phyloP scores from a whole-genome alignment of 2,329 filamentous ascomycete species.

The Lasiodiplodia sp. region DNA sequence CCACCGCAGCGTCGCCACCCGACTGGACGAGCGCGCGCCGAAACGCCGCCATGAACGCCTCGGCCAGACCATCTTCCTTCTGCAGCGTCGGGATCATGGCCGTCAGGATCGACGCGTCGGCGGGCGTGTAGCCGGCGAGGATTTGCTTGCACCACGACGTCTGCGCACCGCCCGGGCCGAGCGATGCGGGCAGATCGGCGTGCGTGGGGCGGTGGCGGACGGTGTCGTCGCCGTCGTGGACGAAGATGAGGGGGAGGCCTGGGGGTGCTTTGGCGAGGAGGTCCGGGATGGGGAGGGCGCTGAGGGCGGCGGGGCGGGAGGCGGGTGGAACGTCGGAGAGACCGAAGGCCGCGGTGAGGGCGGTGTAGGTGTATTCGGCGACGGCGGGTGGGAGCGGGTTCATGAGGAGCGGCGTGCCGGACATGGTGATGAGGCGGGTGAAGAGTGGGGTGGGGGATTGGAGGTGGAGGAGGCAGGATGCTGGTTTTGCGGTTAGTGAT shows the following conservation, averaged over 20 bases:
- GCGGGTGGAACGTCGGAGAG: conserved; percentile 47
- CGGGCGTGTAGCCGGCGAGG: conserved; percentile 57
- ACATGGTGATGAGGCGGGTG: conserved; percentile 45
- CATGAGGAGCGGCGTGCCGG: conserved; percentile 45
- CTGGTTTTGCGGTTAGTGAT: neutral
- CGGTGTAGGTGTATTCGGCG: conserved; percentile 53
- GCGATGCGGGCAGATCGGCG: conserved; percentile 29
- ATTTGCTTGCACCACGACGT: conserved; percentile 53
- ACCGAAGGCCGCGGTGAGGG: conserved; percentile 50
- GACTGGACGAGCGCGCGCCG: too few relatives aligned
- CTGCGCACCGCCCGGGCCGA: conserved; percentile 31
- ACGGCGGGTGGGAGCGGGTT: conserved; percentile 47
- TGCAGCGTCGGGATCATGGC: neutral
- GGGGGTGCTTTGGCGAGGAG: conserved; percentile 51
- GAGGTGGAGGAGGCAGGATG: conserved; percentile 34
- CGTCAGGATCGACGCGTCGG: conserved; percentile 43
- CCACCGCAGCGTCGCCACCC: conserved; percentile 12
- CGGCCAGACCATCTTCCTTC: conserved; percentile 41
- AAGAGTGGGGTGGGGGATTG: conserved; percentile 50
- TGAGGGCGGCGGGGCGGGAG: conserved; percentile 52
- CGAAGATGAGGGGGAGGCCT: conserved; percentile 45
- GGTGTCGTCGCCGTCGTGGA: conserved; percentile 30
- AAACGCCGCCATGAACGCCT: conserved; percentile 43
- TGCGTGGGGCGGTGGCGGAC: conserved; percentile 10
- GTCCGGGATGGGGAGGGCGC: conserved; percentile 50